Base-by-base conservation (phyloP, 768 basidiomycete species). In the Suillus tomentosus region DNA sequence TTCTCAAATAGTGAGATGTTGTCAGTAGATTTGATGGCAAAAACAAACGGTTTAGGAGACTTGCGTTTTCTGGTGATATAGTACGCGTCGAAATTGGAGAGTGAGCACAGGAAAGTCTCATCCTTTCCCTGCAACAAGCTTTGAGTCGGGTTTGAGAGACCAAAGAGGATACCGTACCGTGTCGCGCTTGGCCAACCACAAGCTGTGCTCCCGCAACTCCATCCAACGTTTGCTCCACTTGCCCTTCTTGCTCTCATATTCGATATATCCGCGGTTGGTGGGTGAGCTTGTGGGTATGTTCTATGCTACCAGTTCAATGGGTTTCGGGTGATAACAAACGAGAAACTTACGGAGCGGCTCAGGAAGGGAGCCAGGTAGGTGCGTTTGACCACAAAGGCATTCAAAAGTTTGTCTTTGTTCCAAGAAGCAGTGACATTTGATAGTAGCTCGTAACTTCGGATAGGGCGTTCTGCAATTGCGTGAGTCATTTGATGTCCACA, bases 211-310 rank as follows among this genome's bases (percentile, higher is more conserved):
- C 56, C 92, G 84, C 31, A 97, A 84, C 70, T 89, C 87, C 72
- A 99, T 80, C 87, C 89, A 96, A 40, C 94, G 85, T 77, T 98
- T 98, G 62, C 81, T 89, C 97, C 96, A 99, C 76, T 97, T 97
- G 42, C 95, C 95, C 64, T 90, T 86, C 78, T 96, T 98, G 53
- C 80, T 81, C 79, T 96, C 94, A 85, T 88, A 92, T 74, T 98
- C 92, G 31, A 98, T 87, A 70, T 88, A 95, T 7, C 90, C 83
- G 47, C 82, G 78, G 66, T 78, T 70, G 4, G 68, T 74, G 58
- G 82, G 80, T 27, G 80, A 78, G 64, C 75, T 76, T 5, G 78
- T 72, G 14, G 86, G 87, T 53, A 87, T 75, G 31, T 79, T 79
- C 82, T 85, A 67, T 31, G 83, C 77, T 66, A 77, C 81, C n/a